A percentile compares a stretch with the other conserved stretches of the same genome.
Conservation (phyloP, 176 grass and related monocot species). For the Cenchrus americanus region DNA sequence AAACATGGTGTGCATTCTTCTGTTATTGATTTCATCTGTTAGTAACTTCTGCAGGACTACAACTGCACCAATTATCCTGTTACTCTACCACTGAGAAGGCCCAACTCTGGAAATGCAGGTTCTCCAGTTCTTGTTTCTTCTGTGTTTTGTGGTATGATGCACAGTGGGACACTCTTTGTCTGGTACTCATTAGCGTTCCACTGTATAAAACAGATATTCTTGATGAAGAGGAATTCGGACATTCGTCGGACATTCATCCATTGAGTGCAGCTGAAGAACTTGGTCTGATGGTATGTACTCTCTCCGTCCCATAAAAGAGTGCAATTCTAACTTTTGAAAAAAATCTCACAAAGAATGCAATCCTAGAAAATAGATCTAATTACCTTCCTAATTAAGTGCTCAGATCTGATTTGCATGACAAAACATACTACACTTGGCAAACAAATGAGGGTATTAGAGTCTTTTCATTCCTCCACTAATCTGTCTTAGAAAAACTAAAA, state of each 20-base stretch:
- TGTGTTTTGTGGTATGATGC: background rate
- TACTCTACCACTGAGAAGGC: slow-evolving; percentile 54
- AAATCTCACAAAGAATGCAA: no score
- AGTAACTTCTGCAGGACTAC: slow-evolving; percentile 46
- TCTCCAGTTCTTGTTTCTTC: slow-evolving; percentile 27
- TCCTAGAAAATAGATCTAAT: no score
- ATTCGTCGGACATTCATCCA: slow-evolving; percentile 28
- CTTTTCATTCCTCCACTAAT: no score
- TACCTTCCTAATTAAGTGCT: no score
- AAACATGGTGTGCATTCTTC: background rate
- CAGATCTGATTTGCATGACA: no score
- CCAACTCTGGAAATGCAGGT: slow-evolving; percentile 57
- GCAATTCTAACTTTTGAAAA: no score
- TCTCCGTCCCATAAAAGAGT: no score
- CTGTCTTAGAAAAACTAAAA: no score
- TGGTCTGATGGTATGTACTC: slow-evolving; percentile 60
- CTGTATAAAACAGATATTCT: slow-evolving; percentile 42
- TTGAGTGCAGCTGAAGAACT: slow-evolving; percentile 55
- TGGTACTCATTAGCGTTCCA: background rate
- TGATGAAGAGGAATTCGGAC: slow-evolving; percentile 50
- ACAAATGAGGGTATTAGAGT: no score
- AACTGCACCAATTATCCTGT: slow-evolving; percentile 47
- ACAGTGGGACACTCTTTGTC: background rate
- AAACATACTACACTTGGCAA: no score
- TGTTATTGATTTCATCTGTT: background rate